Evolutionary conservation across 2,329 filamentous ascomycete genomes (phyloP), one percentile per base, ranked within the genome.

Genomic region (Botrytis galanthina): DNA sequence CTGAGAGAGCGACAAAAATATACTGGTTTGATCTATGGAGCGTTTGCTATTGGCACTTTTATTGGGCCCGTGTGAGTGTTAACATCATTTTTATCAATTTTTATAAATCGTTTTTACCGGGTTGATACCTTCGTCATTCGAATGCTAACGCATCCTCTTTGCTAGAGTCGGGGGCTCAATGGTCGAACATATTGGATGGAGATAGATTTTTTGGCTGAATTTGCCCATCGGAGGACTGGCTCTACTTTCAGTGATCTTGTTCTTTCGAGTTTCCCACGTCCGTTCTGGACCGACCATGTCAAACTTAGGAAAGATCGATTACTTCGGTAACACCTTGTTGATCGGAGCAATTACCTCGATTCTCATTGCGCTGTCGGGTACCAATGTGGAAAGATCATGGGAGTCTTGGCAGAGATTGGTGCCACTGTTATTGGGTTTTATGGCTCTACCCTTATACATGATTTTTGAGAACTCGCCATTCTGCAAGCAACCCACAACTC

Each of bases 171-270:
- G 35, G n/a, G 61, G 35, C 32, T 32, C 61, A 22, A 35, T 64
- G 10, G 61, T 61, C 4, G 16, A 51, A 35, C 83, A 70, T 10
- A 59, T 57, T 12, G 67, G 63, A 4, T 77, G 75, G 75, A 59
- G 76, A 48, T 77, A 74, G 75, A 82, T 89, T 1, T 90, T 90
- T 79, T 89, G 86, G 84, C 86, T 90, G 77, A 90, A 90, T 37
- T 48, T 76, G 3, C 75, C 73, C 1, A 51, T 76, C n/a, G 74
- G 57, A 3, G 75, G 75, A 16, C 18, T 73, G 14, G n/a, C 62
- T 3, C 35, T 76, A 5, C 37, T 75, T 7, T 39, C 39, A 20
- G 12, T n/a, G 67, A 16, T n/a, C 64, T 32, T 73, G 10, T 74
- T 75, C 51, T 37, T 76, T 4, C 69, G 29, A 29, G 46, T 39